phyloP scores from a whole-genome alignment of 805 yeast species.

The Ogataea naganishii region DNA sequence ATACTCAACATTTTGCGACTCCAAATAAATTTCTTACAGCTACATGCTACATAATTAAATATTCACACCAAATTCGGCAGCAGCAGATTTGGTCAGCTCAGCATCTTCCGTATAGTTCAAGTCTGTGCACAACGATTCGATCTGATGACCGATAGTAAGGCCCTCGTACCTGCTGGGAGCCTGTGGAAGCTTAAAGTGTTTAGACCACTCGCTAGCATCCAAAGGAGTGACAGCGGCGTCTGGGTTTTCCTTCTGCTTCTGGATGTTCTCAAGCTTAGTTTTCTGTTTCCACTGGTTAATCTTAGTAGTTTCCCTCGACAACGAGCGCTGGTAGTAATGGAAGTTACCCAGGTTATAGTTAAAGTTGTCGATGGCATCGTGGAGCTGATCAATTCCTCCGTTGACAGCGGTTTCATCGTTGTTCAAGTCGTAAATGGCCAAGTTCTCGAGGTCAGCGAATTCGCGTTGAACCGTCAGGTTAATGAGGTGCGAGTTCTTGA shows the following conservation, averaged over 20 bases:
- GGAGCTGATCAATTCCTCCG: conserved; percentile 56
- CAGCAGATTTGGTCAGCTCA: conserved; percentile 55
- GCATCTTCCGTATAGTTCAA: conserved; percentile 63
- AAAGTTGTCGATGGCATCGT: conserved; percentile 64
- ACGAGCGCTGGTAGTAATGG: conserved; percentile 73
- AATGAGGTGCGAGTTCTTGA: conserved; percentile 63
- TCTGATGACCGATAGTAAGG: conserved; percentile 57
- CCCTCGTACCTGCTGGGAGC: conserved; percentile 74
- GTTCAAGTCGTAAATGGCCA: conserved; percentile 30
- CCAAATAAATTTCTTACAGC: no score
- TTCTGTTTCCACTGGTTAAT: conserved; percentile 69
- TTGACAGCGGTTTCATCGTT: conserved; percentile 32
- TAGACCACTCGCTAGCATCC: conserved; percentile 58
- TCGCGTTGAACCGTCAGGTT: conserved; percentile 23
- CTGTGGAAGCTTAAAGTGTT: conserved; percentile 55
- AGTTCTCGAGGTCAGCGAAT: conserved; percentile 10
- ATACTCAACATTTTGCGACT: no score
- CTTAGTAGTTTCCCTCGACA: conserved; percentile 60
- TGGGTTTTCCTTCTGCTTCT: conserved; percentile 50
- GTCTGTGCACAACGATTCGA: conserved; percentile 62
- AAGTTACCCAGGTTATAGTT: conserved; percentile 73
- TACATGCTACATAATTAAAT: no score
- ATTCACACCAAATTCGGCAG: conserved; percentile 44
- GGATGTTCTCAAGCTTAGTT: conserved; percentile 56
- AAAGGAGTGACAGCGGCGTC: conserved; percentile 27